phyloP scores from a whole-genome alignment of 495 filamentous ascomycete species.

The Polyplosphaeria fusca region DNA sequence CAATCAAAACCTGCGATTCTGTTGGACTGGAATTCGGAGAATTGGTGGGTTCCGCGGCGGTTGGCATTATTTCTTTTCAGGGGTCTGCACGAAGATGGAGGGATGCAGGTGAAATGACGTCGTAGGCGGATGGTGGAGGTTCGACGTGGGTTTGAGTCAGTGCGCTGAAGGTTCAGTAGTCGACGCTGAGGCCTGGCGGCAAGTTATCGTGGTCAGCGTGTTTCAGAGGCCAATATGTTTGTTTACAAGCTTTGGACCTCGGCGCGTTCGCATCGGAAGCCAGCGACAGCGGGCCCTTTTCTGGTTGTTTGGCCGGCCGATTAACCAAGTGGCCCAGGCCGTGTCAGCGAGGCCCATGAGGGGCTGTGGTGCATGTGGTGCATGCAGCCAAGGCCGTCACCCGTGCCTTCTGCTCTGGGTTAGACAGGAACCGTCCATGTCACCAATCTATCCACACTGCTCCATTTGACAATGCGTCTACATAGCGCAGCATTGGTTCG shows the following conservation, averaged over 20 bases:
- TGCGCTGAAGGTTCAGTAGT: neutral
- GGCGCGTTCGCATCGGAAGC: constrained; percentile 3
- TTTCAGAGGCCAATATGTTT: no score
- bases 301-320: constrained; percentile 6
- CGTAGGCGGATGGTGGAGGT: neutral
- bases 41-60: no score
- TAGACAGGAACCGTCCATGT: neutral
- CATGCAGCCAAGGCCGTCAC: neutral
- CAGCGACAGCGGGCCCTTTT: constrained; percentile 13
- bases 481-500: no score
- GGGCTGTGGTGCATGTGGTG: no score
- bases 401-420: neutral
- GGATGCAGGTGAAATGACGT: neutral
- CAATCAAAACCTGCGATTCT: constrained; percentile 7
- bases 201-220: no score
- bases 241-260: constrained; percentile 2
- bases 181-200: no score
- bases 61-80: no score
- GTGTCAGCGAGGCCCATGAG: no score
- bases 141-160: neutral
- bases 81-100: neutral
- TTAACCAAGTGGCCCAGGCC: no score
- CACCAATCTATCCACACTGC: no score
- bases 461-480: no score
- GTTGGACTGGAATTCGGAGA: neutral